phyloP scores from a whole-genome alignment of 2,329 filamentous ascomycete genomes.

The Sclerotiophoma versabilis region DNA sequence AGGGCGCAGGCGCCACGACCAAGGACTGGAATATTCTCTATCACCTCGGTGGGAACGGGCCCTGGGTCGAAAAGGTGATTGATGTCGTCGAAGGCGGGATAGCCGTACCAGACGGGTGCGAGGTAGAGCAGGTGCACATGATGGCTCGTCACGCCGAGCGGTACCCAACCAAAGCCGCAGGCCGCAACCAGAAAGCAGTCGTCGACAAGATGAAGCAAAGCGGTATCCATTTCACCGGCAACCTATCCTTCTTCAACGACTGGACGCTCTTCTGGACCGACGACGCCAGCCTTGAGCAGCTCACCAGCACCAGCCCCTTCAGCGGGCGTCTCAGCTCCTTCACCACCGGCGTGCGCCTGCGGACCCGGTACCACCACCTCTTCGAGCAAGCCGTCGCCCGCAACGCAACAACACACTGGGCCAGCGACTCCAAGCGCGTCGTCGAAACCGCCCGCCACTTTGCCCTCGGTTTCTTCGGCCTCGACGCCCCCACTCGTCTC shows the following conservation, averaged over 20 bases:
- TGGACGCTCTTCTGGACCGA: conserved; percentile 63
- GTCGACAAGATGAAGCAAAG: conserved; percentile 55
- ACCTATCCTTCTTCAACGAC: conserved; percentile 61
- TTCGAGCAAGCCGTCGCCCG: conserved; percentile 35
- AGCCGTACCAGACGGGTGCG: conserved; percentile 56
- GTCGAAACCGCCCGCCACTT: conserved; percentile 65
- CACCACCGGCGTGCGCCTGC: conserved; percentile 61
- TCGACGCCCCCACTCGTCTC: conserved; percentile 56
- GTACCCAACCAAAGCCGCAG: conserved; percentile 62
- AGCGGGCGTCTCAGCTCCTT: conserved; percentile 63
- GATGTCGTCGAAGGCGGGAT: conserved; percentile 52
- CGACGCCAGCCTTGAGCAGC: conserved; percentile 57
- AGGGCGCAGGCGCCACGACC: conserved; percentile 37
- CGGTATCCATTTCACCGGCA: conserved; percentile 55
- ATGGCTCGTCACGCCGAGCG: conserved; percentile 65
- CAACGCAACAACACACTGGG: conserved; percentile 55
- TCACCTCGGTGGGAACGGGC: conserved; percentile 63
- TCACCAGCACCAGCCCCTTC: conserved; percentile 64
- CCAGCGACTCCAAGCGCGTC: conserved; percentile 61
- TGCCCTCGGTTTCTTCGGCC: conserved; percentile 62
- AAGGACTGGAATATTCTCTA: conserved; percentile 59
- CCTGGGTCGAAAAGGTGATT: conserved; percentile 60
- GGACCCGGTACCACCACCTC: conserved; percentile 61
- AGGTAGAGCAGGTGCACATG: conserved; percentile 66
- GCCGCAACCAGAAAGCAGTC: conserved; percentile 56